A percentile compares a stretch with the other conserved stretches of the same genome.
Evolutionary conservation across 768 basidiomycete genomes (phyloP).

Genomic region (Lactarius akahatsu): DNA sequence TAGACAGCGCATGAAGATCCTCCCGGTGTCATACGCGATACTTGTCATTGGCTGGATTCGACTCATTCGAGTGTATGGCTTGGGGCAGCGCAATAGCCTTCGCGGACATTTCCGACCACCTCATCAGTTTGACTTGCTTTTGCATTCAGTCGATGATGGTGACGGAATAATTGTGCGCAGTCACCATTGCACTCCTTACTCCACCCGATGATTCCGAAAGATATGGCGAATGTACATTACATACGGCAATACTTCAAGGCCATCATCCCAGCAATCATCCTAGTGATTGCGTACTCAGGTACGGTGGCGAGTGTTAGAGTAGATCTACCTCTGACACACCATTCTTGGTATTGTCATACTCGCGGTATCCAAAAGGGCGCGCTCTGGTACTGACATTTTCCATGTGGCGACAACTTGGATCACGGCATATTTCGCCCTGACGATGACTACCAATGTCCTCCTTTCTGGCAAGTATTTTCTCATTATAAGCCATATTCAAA

Average conservation of each 20-base stretch:
- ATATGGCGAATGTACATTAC: conserved; percentile 17
- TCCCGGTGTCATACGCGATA: conserved; percentile 7
- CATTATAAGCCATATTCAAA: not conserved
- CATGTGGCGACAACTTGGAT: conserved; percentile 4
- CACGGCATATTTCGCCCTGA: conserved; percentile 8
- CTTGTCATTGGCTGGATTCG: conserved; percentile 13
- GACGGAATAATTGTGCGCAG: conserved; percentile 1
- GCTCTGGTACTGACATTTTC: conserved; percentile 1
- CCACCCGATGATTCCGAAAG: conserved; percentile 4
- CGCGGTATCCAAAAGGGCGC: not conserved
- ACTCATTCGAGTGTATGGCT: not conserved
- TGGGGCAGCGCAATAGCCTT: conserved; percentile 5
- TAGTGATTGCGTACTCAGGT: conserved; percentile 11
- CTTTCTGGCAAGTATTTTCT: conserved; percentile 8
- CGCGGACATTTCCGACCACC: not conserved
- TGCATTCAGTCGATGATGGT: not conserved
- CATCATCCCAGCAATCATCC: not conserved
- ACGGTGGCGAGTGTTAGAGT: not conserved
- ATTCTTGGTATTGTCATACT: not conserved
- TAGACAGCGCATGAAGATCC: conserved; percentile 10
- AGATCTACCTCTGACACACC: not conserved
- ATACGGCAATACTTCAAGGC: not conserved
- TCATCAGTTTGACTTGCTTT: not conserved
- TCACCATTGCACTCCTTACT: not conserved
- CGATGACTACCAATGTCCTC: conserved; percentile 5